Evolutionary conservation across 2,329 filamentous ascomycete species (phyloP).

Genomic region (Ambrosiella cleistominuta): DNA sequence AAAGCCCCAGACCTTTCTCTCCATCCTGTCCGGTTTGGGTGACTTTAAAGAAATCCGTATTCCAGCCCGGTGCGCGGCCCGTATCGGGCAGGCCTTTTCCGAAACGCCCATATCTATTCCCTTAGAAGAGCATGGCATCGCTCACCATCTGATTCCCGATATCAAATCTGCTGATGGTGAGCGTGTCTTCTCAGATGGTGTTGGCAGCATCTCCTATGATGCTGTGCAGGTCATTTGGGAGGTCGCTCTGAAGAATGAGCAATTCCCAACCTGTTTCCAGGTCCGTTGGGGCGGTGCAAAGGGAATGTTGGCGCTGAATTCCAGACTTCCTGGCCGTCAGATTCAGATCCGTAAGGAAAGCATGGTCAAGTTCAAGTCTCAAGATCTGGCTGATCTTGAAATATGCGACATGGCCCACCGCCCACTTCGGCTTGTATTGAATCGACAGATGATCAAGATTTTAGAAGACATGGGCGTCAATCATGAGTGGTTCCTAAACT

Average conservation of each 20-base stretch:
- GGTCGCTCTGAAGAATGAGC: constrained; percentile 28
- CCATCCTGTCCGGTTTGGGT: constrained; percentile 32
- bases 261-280: constrained; percentile 50
- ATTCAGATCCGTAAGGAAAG: constrained; percentile 48
- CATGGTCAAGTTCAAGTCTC: constrained; percentile 61
- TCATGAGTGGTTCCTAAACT: constrained; percentile 38
- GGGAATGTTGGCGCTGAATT: constrained; percentile 59
- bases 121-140: constrained; percentile 24
- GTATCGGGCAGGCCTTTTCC: constrained; percentile 52
- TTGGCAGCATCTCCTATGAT: constrained; percentile 50
- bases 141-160: constrained; percentile 26
- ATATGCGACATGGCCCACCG: constrained; percentile 54
- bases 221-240: constrained; percentile 44
- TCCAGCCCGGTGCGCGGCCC: constrained; percentile 38
- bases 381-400: constrained; percentile 38
- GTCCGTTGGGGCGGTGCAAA: constrained; percentile 60
- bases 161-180: constrained; percentile 30
- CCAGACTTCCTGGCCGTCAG: constrained; percentile 34
- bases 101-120: constrained; percentile 51
- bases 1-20: constrained; percentile 21
- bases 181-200: constrained; percentile 61
- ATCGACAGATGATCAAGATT: constrained; percentile 71
- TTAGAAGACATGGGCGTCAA: constrained; percentile 57
- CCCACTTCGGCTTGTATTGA: constrained; percentile 53
- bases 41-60: constrained; percentile 32